phyloP scores from a whole-genome alignment of 78 protist species.

The Monocercomonoides exilis region DNA sequence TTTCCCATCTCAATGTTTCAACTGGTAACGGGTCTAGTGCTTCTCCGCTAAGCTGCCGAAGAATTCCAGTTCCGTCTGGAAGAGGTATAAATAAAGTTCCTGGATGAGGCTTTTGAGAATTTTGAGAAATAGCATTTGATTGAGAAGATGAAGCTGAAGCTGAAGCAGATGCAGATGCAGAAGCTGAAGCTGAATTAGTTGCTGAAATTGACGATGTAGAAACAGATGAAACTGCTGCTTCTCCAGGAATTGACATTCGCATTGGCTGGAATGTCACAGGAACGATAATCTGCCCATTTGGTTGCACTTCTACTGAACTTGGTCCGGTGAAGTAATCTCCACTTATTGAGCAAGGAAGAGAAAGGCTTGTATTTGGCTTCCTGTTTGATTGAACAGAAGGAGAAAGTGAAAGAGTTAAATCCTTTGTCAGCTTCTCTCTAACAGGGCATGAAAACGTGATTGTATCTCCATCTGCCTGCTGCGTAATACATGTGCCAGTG shows the following conservation, averaged over 20 bases:
- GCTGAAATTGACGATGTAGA: not conserved
- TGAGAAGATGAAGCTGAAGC: not conserved
- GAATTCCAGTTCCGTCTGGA: conserved; percentile 57
- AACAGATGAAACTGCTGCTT: not conserved
- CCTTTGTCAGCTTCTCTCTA: conserved; percentile 15
- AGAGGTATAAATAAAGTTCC: conserved; percentile 58
- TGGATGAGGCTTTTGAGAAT: not conserved
- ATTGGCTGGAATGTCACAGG: conserved; percentile 45
- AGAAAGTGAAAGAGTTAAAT: not conserved
- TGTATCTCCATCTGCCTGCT: not conserved
- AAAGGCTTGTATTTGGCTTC: not conserved
- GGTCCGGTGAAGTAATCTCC: conserved; percentile 41
- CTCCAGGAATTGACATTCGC: conserved; percentile 24
- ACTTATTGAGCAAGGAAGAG: conserved; percentile 1
- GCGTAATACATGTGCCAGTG: conserved; percentile 38
- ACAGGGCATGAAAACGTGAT: conserved; percentile 29
- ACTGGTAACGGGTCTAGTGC: conserved; percentile 33
- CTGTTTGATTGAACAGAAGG: not conserved
- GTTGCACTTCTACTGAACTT: conserved; percentile 25
- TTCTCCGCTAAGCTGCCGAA: conserved; percentile 32
- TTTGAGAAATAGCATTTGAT: not conserved
- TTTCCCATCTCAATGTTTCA: not conserved
- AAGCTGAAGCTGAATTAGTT: not conserved
- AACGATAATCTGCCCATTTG: conserved; percentile 2
- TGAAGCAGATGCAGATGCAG: not conserved